Evolutionary conservation across 2,329 filamentous ascomycete genomes (phyloP), one percentile per base, ranked within the genome.

Genomic region (Fusarium miscanthi): DNA sequence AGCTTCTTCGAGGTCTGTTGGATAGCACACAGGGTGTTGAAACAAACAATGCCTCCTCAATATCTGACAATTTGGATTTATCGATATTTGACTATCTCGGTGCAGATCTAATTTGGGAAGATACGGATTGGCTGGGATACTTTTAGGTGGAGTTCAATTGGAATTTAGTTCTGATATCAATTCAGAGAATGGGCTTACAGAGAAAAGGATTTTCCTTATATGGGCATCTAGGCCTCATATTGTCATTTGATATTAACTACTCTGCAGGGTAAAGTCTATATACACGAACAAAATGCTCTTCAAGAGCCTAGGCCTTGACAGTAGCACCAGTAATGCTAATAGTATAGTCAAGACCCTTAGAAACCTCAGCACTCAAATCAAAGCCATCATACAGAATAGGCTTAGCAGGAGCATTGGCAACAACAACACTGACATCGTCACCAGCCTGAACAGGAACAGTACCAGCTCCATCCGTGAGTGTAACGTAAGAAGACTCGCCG

Each of bases 331-430:
- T 77, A 9, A 83, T 43, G 17, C 70, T 79, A 23, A 83, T 73
- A 10, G 79, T 80, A 59, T 84, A 85, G 49, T 84, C 80, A 25
- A 85, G 60, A 1, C 83, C 83, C 41, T 76, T 75, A 31, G 76
- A 81, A 1, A 81, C 82, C 27, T 81, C 83, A 6, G 77, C 76
- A 4, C 72, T 80, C 25, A 84, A 73, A 37, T 80, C 66, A 63
- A 84, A 85, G 6, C 83, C 80, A 70, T 87, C 84, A 66, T 85
- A 87, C 52, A 82, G 74, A 31, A 85, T 78, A 30, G 85, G 78
- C 52, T 78, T 67, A 12, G 78, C 77, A 12, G 86, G 85, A 6
- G 86, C 86, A 69, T 87, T 87, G 19, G 81, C 86, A 43, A 87
- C 80, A 13, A 87, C 82, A 40, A 87, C 77, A 43, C 77, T 84